Base-by-base conservation (phyloP, 208 protist species). In the Porcisia deanei region DNA sequence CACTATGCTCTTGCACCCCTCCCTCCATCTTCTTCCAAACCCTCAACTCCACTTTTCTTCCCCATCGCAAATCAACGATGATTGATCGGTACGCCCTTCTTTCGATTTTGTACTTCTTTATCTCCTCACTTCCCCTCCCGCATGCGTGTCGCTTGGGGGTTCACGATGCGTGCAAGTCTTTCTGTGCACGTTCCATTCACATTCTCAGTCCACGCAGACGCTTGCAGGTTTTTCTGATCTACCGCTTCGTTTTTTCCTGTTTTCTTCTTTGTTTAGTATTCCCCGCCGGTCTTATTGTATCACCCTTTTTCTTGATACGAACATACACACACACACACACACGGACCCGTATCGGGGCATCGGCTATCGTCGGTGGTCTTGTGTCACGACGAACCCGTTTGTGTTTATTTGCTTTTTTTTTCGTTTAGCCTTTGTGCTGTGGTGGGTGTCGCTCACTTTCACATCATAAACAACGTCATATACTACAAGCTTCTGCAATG, bases 401-500 rank as follows among this genome's bases (percentile, higher is more conserved):
- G 3, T 47, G 20, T 30, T 30, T 30, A 49, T 37, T 67, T 7
- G 3, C 18, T 8, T 43, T 47, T 10, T n/a, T 25, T 2, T 52
- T 30, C 47, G 30, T 30, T 30, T 65, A 43, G 14, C 39, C 10
- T 20, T 9, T 63, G 58, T 63, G 34, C 5, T 2, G 61, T 67
- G 6, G 63, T 7, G 10, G 47, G 47, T 25, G 63, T 37, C 9
- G 41, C 14, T 67, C 22, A 34, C 47, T 43, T 67, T 16, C 12
- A 25, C 41, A 25, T 25, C 63, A 67, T 49, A n/a, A 65, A 12
- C 41, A 47, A 16, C 59, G n/a, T 12, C 47, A 14, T 52, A 52
- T 18, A 34, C 39, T 7, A 34, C 63, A 22, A 18, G 22, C 20
- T 34, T 67, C 63, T 49, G 39, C n/a, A 3, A 61, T 87, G 83